phyloP scores from a whole-genome alignment of 352 stramenopile species.

The Phytophthora foliorum region DNA sequence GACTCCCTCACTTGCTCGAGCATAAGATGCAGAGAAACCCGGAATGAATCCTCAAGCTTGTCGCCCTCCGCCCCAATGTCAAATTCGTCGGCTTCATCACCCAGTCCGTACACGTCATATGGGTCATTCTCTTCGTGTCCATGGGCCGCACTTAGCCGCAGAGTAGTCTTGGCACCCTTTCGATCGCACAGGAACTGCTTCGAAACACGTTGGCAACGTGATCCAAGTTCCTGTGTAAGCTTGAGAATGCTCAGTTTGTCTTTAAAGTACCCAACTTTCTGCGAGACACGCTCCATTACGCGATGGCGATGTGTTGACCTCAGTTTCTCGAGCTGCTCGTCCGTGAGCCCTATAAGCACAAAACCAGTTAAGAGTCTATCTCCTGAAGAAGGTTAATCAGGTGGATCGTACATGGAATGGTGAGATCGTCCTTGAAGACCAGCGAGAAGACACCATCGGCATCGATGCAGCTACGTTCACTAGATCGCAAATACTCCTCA shows the following conservation, averaged over 20 bases:
- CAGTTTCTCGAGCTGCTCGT: slow-evolving; percentile 74
- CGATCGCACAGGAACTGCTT: slow-evolving; percentile 45
- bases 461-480: slow-evolving; percentile 74
- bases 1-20: slow-evolving; percentile 43
- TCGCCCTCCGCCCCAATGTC: slow-evolving; percentile 34
- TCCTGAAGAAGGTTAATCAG: slow-evolving; percentile 2
- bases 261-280: slow-evolving; percentile 56
- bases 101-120: slow-evolving; percentile 30
- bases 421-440: slow-evolving; percentile 84
- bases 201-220: slow-evolving; percentile 44
- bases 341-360: slow-evolving; percentile 56
- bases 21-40: slow-evolving; percentile 29
- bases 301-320: slow-evolving; percentile 59
- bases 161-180: slow-evolving; percentile 24
- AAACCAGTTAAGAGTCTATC: neutral
- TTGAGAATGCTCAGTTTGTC: slow-evolving; percentile 68
- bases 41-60: slow-evolving; percentile 40
- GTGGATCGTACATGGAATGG: slow-evolving; percentile 71
- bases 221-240: slow-evolving; percentile 59
- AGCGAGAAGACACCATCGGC: slow-evolving; percentile 76
- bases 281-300: slow-evolving; percentile 61
- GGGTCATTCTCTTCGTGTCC: slow-evolving; percentile 20
- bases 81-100: slow-evolving; percentile 27
- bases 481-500: slow-evolving; percentile 58
- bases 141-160: slow-evolving; percentile 11